Evolutionary conservation across 257 asterid genomes (phyloP).

Genomic region (Jacaranda copaia): DNA sequence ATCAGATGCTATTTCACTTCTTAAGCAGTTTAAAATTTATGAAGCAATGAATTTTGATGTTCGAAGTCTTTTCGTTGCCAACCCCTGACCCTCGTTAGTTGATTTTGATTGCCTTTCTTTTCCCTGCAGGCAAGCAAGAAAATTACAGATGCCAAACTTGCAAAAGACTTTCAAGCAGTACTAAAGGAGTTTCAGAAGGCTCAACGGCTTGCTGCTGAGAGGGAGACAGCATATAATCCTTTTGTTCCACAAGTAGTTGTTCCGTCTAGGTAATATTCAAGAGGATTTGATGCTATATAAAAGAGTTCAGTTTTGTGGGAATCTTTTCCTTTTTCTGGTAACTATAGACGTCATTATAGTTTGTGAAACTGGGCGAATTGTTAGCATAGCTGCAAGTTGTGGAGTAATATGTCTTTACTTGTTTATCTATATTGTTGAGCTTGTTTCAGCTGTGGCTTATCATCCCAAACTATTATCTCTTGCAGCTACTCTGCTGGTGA

Average conservation of each 20-base stretch:
- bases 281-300: not conserved
- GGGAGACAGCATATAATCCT: conserved; percentile 84
- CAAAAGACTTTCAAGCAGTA: conserved; percentile 92
- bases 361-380: not conserved
- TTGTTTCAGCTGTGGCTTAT: conserved; percentile 33
- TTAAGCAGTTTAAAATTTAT: not conserved
- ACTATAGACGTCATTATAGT: not conserved
- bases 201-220: conserved; percentile 77
- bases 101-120: conserved; percentile 25
- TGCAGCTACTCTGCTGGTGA: conserved; percentile 79
- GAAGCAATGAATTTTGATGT: not conserved
- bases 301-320: not conserved
- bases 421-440: conserved; percentile 1
- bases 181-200: conserved; percentile 89
- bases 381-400: not conserved
- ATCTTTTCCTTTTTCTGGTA: not conserved
- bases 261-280: conserved; percentile 64
- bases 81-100: not conserved
- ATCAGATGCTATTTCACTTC: not conserved
- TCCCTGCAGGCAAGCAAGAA: conserved; percentile 83
- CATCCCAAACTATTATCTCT: conserved; percentile 18
- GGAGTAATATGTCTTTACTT: not conserved
- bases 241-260: conserved; percentile 57
- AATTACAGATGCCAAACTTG: conserved; percentile 92
- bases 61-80: conserved; percentile 4